Evolutionary conservation across 805 yeast genomes (phyloP).

Genomic region (Teunomyces funiuensis): DNA sequence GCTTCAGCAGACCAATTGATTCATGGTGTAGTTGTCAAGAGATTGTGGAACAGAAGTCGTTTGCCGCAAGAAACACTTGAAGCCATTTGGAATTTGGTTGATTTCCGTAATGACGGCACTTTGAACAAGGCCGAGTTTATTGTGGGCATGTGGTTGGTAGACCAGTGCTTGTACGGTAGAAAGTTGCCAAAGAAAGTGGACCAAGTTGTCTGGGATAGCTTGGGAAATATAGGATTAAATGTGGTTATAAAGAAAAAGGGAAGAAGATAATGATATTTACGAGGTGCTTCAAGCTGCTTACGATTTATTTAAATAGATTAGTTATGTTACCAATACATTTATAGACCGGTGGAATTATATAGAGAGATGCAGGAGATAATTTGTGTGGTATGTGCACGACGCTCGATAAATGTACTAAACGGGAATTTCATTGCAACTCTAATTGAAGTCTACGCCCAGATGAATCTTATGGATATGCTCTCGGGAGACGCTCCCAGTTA

Average conservation of each 20-base stretch:
- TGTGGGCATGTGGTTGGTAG: conserved; percentile 98
- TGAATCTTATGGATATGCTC: conserved; percentile 43
- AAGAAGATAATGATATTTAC: conserved; percentile 14
- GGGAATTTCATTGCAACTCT: not conserved
- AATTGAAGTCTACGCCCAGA: conserved; percentile 7
- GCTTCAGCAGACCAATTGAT: conserved; percentile 36
- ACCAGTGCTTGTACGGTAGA: conserved; percentile 91
- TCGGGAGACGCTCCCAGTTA: conserved; percentile 23
- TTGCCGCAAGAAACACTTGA: conserved; percentile 58
- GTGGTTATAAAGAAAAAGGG: conserved; percentile 38
- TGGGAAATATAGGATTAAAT: conserved; percentile 47
- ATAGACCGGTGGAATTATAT: no score
- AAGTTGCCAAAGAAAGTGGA: conserved; percentile 75
- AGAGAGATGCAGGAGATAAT: no score
- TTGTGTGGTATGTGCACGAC: not conserved
- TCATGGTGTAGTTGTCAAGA: conserved; percentile 66
- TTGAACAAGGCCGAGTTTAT: conserved; percentile 78
- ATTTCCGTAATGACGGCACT: conserved; percentile 65
- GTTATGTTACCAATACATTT: no score
- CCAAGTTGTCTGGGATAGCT: conserved; percentile 78
- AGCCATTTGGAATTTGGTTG: conserved; percentile 73
- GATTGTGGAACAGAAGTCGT: conserved; percentile 78
- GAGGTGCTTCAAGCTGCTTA: no score
- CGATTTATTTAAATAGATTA: no score
- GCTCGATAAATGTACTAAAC: not conserved